phyloP scores from a whole-genome alignment of 192 early-diverging fungal species.

The Umbelopsis ramanniana region DNA sequence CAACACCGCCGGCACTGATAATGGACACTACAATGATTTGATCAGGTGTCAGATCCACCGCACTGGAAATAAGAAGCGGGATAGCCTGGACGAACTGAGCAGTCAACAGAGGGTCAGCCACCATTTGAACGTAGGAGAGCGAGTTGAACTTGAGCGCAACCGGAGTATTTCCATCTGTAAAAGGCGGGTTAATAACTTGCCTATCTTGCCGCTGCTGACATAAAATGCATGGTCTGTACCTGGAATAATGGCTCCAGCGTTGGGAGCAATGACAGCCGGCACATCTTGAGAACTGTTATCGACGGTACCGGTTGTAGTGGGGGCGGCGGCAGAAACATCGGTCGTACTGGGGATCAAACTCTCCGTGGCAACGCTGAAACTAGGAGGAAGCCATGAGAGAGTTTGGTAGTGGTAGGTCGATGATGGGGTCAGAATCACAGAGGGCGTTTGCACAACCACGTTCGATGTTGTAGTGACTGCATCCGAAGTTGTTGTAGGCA shows the following conservation, averaged over 20 bases:
- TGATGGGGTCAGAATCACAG: neutral
- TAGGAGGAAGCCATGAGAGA: slow-evolving; percentile 28
- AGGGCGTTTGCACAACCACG: neutral
- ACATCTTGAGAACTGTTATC: neutral
- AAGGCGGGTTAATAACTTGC: too few species aligned
- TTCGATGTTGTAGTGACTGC: neutral
- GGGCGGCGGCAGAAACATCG: neutral
- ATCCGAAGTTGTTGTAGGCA: neutral
- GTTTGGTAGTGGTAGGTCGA: slow-evolving; percentile 32
- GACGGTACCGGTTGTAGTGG: neutral
- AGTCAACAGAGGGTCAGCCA: slow-evolving; percentile 29
- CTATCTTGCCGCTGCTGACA: too few species aligned
- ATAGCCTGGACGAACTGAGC: slow-evolving; percentile 35
- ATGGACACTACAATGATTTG: slow-evolving; percentile 39
- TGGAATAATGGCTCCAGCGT: slow-evolving; percentile 29
- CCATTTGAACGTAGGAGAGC: slow-evolving; percentile 33
- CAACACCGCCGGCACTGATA: slow-evolving; percentile 1
- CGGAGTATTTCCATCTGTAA: slow-evolving; percentile 1
- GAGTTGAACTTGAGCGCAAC: slow-evolving; percentile 31
- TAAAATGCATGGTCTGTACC: neutral
- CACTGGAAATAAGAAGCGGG: slow-evolving; percentile 25
- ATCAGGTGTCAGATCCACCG: slow-evolving; percentile 16
- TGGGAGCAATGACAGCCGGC: slow-evolving; percentile 29
- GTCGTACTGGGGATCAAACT: slow-evolving; percentile 1
- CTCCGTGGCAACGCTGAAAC: slow-evolving; percentile 23